These are phyloP conservation scores for Fusarium domesticum DNA, from an alignment of 2,329 filamentous ascomycete species.

Conservation along the genomic window DNA sequence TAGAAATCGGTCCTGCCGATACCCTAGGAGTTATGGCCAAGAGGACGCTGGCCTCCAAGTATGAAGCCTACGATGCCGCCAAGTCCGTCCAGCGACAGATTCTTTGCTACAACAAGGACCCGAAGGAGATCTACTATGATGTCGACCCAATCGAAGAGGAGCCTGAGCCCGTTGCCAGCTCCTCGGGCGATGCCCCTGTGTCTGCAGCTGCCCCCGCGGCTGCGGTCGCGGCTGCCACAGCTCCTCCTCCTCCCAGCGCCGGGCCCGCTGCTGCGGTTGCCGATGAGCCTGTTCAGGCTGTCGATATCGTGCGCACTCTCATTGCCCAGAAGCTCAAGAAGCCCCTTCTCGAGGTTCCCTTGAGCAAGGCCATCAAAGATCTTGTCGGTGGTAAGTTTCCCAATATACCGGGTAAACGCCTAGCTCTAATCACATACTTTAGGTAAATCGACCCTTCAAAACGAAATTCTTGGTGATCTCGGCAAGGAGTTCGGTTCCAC, in stretches of 20 bases:
- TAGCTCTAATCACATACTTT: constrained; percentile 14
- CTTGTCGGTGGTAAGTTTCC: constrained; percentile 82
- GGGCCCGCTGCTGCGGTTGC: constrained; percentile 84
- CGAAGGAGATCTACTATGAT: constrained; percentile 99
- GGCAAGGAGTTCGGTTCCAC: constrained; percentile 98
- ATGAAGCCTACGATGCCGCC: constrained; percentile 96
- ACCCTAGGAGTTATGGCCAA: constrained; percentile 97
- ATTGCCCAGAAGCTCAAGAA: constrained; percentile 99
- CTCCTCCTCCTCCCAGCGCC: constrained; percentile 64
- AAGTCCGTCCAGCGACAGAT: constrained; percentile 96
- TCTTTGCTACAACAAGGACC: constrained; percentile 98
- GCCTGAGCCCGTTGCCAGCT: constrained; percentile 57
- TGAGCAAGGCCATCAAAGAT: constrained; percentile 98
- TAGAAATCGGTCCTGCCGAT: constrained; percentile 95
- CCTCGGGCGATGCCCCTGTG: constrained; percentile 47
- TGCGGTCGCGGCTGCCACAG: constrained; percentile 53
- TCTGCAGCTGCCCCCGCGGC: constrained; percentile 55
- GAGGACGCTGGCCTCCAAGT: constrained; percentile 91
- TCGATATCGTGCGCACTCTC: constrained; percentile 84
- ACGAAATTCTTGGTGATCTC: constrained; percentile 95
- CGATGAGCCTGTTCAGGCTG: constrained; percentile 81
- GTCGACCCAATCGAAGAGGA: constrained; percentile 94
- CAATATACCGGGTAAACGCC: not conserved
- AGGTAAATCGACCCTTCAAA: constrained; percentile 98
- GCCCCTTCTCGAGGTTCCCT: constrained; percentile 77